Evolutionary conservation across 75 land plant species (phyloP), one percentile per base, ranked within the genome.

Genomic region (Picea glauca): DNA sequence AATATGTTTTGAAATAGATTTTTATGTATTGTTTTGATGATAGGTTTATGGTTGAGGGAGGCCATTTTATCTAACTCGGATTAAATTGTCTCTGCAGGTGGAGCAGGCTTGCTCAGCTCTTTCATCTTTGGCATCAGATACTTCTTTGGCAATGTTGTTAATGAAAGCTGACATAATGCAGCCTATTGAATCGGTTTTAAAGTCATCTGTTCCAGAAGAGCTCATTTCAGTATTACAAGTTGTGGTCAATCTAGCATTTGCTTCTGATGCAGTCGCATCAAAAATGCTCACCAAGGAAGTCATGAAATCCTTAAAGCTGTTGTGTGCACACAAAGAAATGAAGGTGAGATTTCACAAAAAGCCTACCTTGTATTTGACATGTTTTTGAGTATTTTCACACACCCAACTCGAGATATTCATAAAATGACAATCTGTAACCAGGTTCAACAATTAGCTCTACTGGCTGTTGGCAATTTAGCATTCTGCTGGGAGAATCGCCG

Each of bases 61-160:
- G 15, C 17, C 17, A 58, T 38, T 83, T 62, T 14, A 76, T 70
- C 13, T 30, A 11, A 35, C 56, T 50, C 9, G 43, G 23, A 70
- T 70, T 20, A 70, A 70, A 20, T 65, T 26, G 20, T 58, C 87
- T 76, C 35, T 81, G 67, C 79, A 96, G 99, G 99, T 98, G 82
- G 96, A 93, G 80, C 99, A 98, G 87, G 98, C 98, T 58, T 95
- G 98, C 81, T 80, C 83, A 60, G 94, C 99, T 66, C 88, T 95
- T 76, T 91, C 99, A 17, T 88, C 98, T 43, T 87, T 98, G 74
- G 99, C 99, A 33, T 83, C 88, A 62, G 98, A 98, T 86, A 82
- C 89, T 73, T 78, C 94, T 60, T 82, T 95, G 78, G 96, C 90
- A 35, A 82, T 95, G 88, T 84, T 87, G 61, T 85, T 98, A 84